Evolutionary conservation across 805 yeast genomes (phyloP).

Genomic region (Lipomyces japonicus): DNA sequence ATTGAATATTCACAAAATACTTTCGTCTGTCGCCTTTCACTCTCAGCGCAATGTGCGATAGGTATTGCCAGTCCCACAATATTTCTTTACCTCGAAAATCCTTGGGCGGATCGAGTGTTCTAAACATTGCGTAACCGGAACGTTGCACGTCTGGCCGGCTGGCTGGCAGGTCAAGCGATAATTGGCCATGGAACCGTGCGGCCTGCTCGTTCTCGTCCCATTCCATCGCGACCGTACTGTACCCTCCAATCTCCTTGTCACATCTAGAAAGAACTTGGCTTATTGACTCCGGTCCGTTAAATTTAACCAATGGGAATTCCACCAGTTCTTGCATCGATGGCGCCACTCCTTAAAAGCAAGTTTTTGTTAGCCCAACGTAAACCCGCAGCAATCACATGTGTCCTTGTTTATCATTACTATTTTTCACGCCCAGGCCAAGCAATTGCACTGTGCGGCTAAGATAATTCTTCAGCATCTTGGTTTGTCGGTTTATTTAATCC

Average conservation of each 20-base stretch:
- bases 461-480: too few relatives aligned
- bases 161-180: slow-evolving; percentile 63
- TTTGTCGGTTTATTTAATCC: too few relatives aligned
- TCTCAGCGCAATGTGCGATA: slow-evolving; percentile 55
- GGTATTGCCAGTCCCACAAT: slow-evolving; percentile 70
- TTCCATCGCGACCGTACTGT: slow-evolving; percentile 57
- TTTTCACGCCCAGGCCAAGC: too few relatives aligned
- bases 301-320: slow-evolving; percentile 52
- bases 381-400: too few relatives aligned
- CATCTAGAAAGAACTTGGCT: slow-evolving; percentile 55
- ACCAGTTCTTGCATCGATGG: slow-evolving; percentile 17
- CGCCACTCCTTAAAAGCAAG: too few relatives aligned
- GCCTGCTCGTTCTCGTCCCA: slow-evolving; percentile 41
- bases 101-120: slow-evolving; percentile 62
- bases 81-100: slow-evolving; percentile 39
- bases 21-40: slow-evolving; percentile 44
- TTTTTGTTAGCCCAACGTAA: too few relatives aligned
- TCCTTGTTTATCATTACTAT: too few relatives aligned
- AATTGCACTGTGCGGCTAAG: too few relatives aligned
- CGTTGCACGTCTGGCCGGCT: slow-evolving; percentile 60
- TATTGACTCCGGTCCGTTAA: slow-evolving; percentile 50
- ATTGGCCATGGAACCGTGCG: slow-evolving; percentile 68
- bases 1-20: slow-evolving; percentile 75
- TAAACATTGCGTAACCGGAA: slow-evolving; percentile 77
- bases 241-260: slow-evolving; percentile 77